Percentiles rank a stretch among this genome's conserved stretches.
phyloP scores from a whole-genome alignment of 2,329 filamentous ascomycete genomes.

The Colletotrichum sidae region DNA sequence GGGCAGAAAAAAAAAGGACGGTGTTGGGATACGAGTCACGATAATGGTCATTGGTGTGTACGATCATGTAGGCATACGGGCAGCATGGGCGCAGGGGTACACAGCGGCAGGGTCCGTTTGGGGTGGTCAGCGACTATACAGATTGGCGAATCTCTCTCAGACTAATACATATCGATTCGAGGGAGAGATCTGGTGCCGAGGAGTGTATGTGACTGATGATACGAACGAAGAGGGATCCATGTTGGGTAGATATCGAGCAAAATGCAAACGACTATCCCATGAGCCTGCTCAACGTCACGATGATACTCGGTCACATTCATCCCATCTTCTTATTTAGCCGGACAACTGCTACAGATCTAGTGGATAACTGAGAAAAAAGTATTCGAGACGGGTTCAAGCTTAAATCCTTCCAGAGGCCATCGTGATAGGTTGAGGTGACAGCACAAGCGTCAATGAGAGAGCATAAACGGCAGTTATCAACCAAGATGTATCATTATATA shows the following conservation, averaged over 20 bases:
- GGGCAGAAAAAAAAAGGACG: no score
- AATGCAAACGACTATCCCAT: no score
- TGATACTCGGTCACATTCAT: no score
- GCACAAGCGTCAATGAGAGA: no score
- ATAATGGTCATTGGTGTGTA: background rate
- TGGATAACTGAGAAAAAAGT: no score
- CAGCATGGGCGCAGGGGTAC: slow-evolving; percentile 3
- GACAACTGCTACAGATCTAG: no score
- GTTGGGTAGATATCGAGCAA: no score
- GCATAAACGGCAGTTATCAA: background rate
- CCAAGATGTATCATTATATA: slow-evolving; percentile 6
- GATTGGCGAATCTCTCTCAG: slow-evolving; percentile 9
- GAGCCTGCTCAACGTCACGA: no score
- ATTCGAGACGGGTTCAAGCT: no score
- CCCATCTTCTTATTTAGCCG: no score
- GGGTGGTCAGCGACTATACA: background rate
- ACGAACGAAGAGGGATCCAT: no score
- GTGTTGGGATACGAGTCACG: background rate
- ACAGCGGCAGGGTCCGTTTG: slow-evolving; percentile 32
- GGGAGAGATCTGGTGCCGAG: background rate
- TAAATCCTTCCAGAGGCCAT: no score
- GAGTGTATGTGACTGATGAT: background rate
- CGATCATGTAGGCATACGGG: slow-evolving; percentile 6
- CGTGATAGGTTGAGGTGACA: background rate
- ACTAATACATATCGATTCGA: slow-evolving; percentile 16